A percentile compares a stretch with the other conserved stretches of the same genome.
Conservation (phyloP, 2,329 filamentous ascomycete species). For the Ophiocordyceps sinensis region DNA sequence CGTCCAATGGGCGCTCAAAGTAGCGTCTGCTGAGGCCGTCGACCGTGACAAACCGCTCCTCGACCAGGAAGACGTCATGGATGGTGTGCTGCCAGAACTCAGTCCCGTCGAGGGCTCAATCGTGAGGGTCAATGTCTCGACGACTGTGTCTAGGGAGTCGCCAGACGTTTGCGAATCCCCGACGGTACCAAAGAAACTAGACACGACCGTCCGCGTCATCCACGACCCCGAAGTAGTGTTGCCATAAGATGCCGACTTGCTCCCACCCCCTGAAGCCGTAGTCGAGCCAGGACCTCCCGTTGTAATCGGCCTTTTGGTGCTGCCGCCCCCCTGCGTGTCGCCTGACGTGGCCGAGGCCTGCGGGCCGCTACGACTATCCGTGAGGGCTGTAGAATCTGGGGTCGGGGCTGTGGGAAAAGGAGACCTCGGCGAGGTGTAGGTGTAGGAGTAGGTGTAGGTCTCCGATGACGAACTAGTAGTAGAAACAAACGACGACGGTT, state of each 20-base stretch:
- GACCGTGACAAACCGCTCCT: no score
- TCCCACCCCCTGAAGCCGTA: background rate
- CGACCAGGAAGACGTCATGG: no score
- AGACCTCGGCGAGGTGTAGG: conserved; percentile 1
- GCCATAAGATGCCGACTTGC: background rate
- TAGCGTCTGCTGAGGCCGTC: no score
- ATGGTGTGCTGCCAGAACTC: no score
- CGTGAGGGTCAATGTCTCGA: no score
- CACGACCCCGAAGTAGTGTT: background rate
- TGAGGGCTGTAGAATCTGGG: background rate
- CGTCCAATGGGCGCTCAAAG: no score
- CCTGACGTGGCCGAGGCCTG: background rate
- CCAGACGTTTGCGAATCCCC: background rate
- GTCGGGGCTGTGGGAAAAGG: background rate
- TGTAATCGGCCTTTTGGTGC: background rate
- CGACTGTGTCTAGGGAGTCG: no score
- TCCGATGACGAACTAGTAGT: no score
- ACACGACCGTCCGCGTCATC: background rate
- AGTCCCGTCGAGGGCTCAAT: no score
- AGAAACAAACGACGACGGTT: no score
- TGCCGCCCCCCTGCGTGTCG: background rate
- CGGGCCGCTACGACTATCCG: background rate
- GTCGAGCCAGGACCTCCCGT: background rate
- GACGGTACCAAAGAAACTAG: background rate
- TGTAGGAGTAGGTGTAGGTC: background rate